Conservation (phyloP, 2,329 filamentous ascomycete genomes). For the Aspergillus sp. region DNA sequence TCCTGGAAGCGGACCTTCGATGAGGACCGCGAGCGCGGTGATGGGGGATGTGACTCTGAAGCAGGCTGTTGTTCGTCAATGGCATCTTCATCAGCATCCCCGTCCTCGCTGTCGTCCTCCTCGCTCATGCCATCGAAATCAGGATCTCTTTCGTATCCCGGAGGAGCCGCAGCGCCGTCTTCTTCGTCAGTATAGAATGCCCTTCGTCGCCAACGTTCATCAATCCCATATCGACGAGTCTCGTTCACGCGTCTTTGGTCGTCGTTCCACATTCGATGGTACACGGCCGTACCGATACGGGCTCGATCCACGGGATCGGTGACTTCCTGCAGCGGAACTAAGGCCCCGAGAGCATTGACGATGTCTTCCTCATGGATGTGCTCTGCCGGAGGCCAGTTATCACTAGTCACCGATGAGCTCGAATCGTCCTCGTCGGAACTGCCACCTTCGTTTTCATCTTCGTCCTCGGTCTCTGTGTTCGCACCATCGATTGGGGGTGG, state of each 20-base stretch:
- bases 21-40: slow-evolving; percentile 60
- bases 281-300: slow-evolving; percentile 31
- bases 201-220: slow-evolving; percentile 67
- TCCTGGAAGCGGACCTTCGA: slow-evolving; percentile 73
- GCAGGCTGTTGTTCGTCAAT: slow-evolving; percentile 19
- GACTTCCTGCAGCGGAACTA: slow-evolving; percentile 35
- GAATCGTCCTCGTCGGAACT: slow-evolving; percentile 18
- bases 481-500: slow-evolving; percentile 6
- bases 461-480: slow-evolving; percentile 9
- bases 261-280: slow-evolving; percentile 32
- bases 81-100: slow-evolving; percentile 39
- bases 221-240: slow-evolving; percentile 39
- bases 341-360: slow-evolving; percentile 33
- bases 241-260: slow-evolving; percentile 31
- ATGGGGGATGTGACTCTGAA: slow-evolving; percentile 33
- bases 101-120: slow-evolving; percentile 25
- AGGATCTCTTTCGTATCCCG: slow-evolving; percentile 47
- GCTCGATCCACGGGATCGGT: slow-evolving; percentile 35
- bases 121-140: slow-evolving; percentile 38
- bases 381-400: slow-evolving; percentile 33
- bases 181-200: slow-evolving; percentile 81
- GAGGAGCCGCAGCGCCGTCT: slow-evolving; percentile 60
- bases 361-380: slow-evolving; percentile 35
- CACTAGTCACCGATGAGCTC: slow-evolving; percentile 21
- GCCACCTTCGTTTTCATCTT: slow-evolving; percentile 16